Evolutionary conservation across 2,329 filamentous ascomycete genomes (phyloP).

Genomic region (Trichoderma hamatum): DNA sequence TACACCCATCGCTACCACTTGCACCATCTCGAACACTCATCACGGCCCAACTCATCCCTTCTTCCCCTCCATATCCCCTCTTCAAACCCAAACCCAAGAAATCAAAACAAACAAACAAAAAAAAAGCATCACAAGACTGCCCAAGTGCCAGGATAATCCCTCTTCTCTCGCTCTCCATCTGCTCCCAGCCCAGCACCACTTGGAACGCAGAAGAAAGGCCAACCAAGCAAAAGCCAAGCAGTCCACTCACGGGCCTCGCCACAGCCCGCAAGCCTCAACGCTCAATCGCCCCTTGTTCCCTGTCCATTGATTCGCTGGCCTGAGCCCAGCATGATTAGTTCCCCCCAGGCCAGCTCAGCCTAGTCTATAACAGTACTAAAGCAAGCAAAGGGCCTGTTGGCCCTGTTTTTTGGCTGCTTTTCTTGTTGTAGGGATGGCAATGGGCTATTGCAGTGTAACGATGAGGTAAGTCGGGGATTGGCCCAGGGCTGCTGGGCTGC

Average conservation of each 20-base stretch:
- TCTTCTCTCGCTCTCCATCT: neutral
- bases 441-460: conserved; percentile 5
- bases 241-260: conserved; percentile 19
- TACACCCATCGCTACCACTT: neutral
- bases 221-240: neutral
- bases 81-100: neutral
- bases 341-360: neutral
- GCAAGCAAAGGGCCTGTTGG: neutral
- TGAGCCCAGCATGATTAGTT: no score
- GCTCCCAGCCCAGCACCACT: neutral
- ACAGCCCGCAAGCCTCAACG: conserved; percentile 19
- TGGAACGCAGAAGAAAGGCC: neutral
- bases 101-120: neutral
- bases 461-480: conserved; percentile 14
- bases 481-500: neutral
- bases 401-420: neutral
- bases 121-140: neutral
- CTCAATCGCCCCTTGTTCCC: neutral
- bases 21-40: neutral
- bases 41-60: neutral
- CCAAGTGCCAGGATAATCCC: neutral
- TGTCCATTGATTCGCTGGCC: neutral
- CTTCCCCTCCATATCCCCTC: neutral
- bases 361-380: neutral
- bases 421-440: neutral